These are phyloP conservation scores for Suillus clintonianus DNA, from an alignment of 768 basidiomycete species.

Conservation along the genomic window DNA sequence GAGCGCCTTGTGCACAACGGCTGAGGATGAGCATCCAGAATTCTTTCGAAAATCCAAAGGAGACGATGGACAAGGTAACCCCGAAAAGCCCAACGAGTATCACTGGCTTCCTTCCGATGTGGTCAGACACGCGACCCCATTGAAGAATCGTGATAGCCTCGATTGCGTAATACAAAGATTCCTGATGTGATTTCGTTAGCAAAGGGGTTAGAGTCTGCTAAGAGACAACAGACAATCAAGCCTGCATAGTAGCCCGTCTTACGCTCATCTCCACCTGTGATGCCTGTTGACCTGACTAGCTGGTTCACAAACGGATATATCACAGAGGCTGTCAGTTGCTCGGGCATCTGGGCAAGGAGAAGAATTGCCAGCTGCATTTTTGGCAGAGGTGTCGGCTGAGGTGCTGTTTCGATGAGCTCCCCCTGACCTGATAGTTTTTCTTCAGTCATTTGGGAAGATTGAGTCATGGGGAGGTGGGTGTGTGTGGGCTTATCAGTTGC, in stretches of 20 bases:
- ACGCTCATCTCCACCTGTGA: conserved; percentile 45
- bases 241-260: conserved; percentile 53
- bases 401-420: not conserved
- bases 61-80: conserved; percentile 25
- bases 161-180: conserved; percentile 24
- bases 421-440: not conserved
- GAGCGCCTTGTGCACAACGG: conserved; percentile 28
- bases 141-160: conserved; percentile 24
- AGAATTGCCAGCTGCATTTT: conserved; percentile 41
- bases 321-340: conserved; percentile 44
- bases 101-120: conserved; percentile 32
- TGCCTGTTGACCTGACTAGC: conserved; percentile 45
- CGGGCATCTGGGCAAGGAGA: conserved; percentile 42
- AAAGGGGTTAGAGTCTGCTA: no score
- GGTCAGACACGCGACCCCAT: conserved; percentile 33
- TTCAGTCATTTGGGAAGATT: not conserved
- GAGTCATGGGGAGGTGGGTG: not conserved
- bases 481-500: not conserved
- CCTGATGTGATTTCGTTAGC: conserved; percentile 12
- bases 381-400: conserved; percentile 37
- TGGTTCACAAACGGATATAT: conserved; percentile 51
- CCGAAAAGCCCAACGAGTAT: conserved; percentile 33
- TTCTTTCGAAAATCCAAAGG: conserved; percentile 31
- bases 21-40: conserved; percentile 27
- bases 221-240: conserved; percentile 35